phyloP scores from a whole-genome alignment of 2,329 filamentous ascomycete species.

The Calonectria ilicicola region DNA sequence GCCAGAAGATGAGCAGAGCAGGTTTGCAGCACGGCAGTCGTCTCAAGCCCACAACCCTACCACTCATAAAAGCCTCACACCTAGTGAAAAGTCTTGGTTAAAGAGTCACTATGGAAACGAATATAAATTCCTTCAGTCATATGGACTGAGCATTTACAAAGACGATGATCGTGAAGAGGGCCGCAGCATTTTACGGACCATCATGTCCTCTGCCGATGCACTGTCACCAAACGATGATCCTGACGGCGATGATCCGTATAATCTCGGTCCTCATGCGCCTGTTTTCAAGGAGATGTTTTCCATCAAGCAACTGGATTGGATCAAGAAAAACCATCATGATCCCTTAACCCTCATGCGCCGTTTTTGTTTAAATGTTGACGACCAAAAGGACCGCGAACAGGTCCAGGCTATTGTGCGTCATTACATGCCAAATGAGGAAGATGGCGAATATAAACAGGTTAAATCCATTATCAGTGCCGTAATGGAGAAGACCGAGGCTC shows the following conservation, averaged over 20 bases:
- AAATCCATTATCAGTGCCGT: not conserved
- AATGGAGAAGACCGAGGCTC: not conserved
- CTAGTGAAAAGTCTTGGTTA: constrained; percentile 45
- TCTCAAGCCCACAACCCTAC: too few relatives aligned
- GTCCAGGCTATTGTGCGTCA: not conserved
- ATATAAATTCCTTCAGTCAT: constrained; percentile 47
- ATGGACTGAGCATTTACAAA: constrained; percentile 49
- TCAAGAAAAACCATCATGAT: not conserved
- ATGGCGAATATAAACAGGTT: not conserved
- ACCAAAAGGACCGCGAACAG: not conserved
- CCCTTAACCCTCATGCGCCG: not conserved
- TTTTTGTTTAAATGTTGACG: not conserved
- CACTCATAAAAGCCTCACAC: not conserved
- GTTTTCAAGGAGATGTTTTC: not conserved
- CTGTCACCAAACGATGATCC: not conserved
- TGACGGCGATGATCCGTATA: not conserved
- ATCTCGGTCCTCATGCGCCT: not conserved
- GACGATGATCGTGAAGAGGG: constrained; percentile 53
- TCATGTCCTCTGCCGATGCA: not conserved
- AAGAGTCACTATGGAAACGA: constrained; percentile 47
- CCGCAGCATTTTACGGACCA: not conserved
- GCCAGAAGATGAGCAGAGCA: not conserved
- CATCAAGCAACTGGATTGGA: not conserved
- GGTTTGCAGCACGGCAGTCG: not conserved
- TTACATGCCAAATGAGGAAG: not conserved